phyloP scores from a whole-genome alignment of 2,329 filamentous ascomycete species.

The Fusarium staphyleae region DNA sequence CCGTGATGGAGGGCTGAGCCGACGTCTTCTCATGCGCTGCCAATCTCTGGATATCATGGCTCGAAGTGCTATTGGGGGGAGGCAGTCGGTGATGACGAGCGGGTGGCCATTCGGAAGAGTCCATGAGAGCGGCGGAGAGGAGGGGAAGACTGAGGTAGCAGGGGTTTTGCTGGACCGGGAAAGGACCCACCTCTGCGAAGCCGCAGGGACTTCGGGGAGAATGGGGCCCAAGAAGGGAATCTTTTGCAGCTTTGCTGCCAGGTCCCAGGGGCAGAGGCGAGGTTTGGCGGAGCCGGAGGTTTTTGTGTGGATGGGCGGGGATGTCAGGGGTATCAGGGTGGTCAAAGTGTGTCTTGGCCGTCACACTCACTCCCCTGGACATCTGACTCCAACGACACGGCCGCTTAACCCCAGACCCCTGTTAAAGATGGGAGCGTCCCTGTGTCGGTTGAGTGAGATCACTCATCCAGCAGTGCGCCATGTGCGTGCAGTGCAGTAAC shows the following conservation, averaged over 20 bases:
- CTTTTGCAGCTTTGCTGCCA: slow-evolving; percentile 27
- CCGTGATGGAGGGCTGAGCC: slow-evolving; percentile 23
- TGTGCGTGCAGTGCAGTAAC: background rate
- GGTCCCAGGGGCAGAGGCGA: slow-evolving; percentile 38
- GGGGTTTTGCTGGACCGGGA: slow-evolving; percentile 22
- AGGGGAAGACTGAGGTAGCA: slow-evolving; percentile 29
- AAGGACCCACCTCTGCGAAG: slow-evolving; percentile 30
- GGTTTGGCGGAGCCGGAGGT: slow-evolving; percentile 29
- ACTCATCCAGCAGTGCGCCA: slow-evolving; percentile 10
- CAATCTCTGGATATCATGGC: slow-evolving; percentile 26
- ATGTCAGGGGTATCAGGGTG: slow-evolving; percentile 26
- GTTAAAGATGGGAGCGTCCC: slow-evolving; percentile 7
- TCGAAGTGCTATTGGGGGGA: slow-evolving; percentile 36
- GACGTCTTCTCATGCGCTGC: slow-evolving; percentile 30
- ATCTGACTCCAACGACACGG: slow-evolving; percentile 17
- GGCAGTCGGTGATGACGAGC: slow-evolving; percentile 36
- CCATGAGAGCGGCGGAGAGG: slow-evolving; percentile 18
- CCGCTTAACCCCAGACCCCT: slow-evolving; percentile 22
- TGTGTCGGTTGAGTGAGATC: slow-evolving; percentile 14
- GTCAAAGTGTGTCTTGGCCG: slow-evolving; percentile 24
- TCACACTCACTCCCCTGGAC: slow-evolving; percentile 28
- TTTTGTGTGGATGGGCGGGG: slow-evolving; percentile 22
- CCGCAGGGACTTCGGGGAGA: slow-evolving; percentile 22
- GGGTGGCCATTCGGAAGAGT: slow-evolving; percentile 31
- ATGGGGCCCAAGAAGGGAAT: slow-evolving; percentile 25